These are phyloP conservation scores for Populus simonii DNA, from an alignment of 345 rosid genomes.

Conservation along the genomic window DNA sequence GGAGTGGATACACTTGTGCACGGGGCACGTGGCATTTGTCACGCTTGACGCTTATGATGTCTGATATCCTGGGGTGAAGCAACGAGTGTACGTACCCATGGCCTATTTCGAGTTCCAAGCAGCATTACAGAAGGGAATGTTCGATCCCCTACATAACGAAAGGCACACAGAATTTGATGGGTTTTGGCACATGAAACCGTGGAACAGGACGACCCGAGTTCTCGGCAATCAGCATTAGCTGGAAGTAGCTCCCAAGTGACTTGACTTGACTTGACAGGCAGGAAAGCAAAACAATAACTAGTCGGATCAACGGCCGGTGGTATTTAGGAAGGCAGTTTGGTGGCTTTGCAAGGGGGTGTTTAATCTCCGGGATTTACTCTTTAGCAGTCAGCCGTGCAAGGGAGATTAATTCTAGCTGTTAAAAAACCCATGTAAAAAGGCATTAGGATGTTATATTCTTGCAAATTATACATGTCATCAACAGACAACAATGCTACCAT, in stretches of 20 bases:
- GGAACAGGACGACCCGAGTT: not conserved
- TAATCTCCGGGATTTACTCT: not conserved
- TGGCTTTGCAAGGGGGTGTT: not conserved
- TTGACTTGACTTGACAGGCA: not conserved
- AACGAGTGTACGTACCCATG: too few relatives aligned
- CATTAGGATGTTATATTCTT: not conserved
- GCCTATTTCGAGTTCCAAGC: too few relatives aligned
- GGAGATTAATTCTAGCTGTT: not conserved
- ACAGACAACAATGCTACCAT: too few relatives aligned
- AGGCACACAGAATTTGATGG: too few relatives aligned
- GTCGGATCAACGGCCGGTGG: not conserved
- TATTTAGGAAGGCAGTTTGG: not conserved
- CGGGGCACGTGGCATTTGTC: too few relatives aligned
- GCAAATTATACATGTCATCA: not conserved
- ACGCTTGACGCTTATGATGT: too few relatives aligned
- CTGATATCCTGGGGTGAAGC: too few relatives aligned
- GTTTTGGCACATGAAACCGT: not conserved
- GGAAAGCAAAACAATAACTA: not conserved
- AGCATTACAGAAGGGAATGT: too few relatives aligned
- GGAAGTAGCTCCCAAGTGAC: too few relatives aligned
- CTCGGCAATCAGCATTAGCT: not conserved
- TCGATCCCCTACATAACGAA: too few relatives aligned
- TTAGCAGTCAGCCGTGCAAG: not conserved
- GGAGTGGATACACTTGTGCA: too few relatives aligned
- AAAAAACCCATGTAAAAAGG: not conserved